These are phyloP conservation scores for Hygrocybe punicea DNA, from an alignment of 768 basidiomycete genomes.

Conservation along the genomic window DNA sequence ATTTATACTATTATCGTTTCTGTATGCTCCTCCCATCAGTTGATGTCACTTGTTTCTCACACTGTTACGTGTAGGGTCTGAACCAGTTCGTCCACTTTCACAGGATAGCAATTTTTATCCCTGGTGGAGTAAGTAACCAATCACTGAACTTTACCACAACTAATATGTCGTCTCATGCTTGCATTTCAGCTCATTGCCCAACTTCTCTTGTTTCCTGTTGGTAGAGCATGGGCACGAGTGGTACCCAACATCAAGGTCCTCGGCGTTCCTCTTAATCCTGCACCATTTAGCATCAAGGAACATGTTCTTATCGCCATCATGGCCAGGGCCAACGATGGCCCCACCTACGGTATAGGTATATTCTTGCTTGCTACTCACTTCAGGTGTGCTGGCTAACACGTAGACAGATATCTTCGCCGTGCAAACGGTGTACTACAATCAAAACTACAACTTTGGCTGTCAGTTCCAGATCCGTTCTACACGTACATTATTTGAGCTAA, in stretches of 20 bases:
- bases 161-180: too few species aligned
- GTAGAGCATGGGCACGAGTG: conserved; percentile 54
- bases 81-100: too few species aligned
- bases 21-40: too few species aligned
- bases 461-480: conserved; percentile 18
- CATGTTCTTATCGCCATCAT: conserved; percentile 61
- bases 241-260: conserved; percentile 53
- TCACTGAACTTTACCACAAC: too few species aligned
- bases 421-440: conserved; percentile 68
- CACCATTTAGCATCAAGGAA: conserved; percentile 74
- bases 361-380: too few species aligned
- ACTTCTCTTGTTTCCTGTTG: conserved; percentile 63
- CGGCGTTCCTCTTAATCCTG: conserved; percentile 56
- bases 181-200: conserved; percentile 61
- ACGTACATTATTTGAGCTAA: neutral
- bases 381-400: too few species aligned
- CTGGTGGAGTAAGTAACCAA: too few species aligned
- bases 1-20: too few species aligned
- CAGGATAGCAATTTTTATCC: too few species aligned
- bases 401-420: conserved; percentile 68
- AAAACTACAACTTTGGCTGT: conserved; percentile 58
- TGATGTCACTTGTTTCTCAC: too few species aligned
- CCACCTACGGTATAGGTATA: conserved; percentile 54
- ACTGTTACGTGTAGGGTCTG: too few species aligned
- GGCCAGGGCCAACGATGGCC: conserved; percentile 39